Conservation (phyloP, 371 early-diverging fungal genomes). For the Batkoa obscura region DNA sequence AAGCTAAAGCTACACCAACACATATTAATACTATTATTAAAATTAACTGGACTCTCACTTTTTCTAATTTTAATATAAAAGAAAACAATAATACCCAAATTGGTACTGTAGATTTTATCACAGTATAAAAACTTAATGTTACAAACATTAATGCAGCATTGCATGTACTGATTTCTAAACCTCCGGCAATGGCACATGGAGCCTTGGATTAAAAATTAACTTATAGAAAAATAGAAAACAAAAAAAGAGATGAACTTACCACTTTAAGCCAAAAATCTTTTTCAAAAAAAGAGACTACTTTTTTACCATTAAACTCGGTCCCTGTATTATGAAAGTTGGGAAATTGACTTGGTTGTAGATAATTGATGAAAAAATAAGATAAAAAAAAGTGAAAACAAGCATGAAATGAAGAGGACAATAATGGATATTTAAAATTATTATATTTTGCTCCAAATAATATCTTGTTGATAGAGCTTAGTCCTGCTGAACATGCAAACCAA, state of each 20-base stretch:
- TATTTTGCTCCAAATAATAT: background rate
- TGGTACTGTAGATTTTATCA: slow-evolving; percentile 56
- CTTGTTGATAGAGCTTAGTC: background rate
- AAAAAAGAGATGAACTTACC: background rate
- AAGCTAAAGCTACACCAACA: slow-evolving; percentile 66
- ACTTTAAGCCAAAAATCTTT: slow-evolving; percentile 3
- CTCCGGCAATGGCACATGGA: slow-evolving; percentile 2
- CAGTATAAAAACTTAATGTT: slow-evolving; percentile 1
- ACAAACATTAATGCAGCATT: slow-evolving; percentile 5
- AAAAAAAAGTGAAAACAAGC: background rate
- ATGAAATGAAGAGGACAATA: slow-evolving; percentile 1
- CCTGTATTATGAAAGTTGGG: background rate
- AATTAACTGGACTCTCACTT: slow-evolving; percentile 34
- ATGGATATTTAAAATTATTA: background rate
- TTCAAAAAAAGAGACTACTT: background rate
- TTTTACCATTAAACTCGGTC: background rate
- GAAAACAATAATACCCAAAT: slow-evolving; percentile 81
- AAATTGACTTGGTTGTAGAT: background rate
- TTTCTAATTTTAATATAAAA: slow-evolving; percentile 69
- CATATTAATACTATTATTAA: slow-evolving; percentile 57
- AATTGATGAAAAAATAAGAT: background rate
- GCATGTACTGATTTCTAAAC: slow-evolving; percentile 3
- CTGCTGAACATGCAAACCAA: too few relatives aligned
- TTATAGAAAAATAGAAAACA: background rate
- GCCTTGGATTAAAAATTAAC: background rate